phyloP scores from a whole-genome alignment of 495 filamentous ascomycete species.

The Annulohypoxylon moriforme region DNA sequence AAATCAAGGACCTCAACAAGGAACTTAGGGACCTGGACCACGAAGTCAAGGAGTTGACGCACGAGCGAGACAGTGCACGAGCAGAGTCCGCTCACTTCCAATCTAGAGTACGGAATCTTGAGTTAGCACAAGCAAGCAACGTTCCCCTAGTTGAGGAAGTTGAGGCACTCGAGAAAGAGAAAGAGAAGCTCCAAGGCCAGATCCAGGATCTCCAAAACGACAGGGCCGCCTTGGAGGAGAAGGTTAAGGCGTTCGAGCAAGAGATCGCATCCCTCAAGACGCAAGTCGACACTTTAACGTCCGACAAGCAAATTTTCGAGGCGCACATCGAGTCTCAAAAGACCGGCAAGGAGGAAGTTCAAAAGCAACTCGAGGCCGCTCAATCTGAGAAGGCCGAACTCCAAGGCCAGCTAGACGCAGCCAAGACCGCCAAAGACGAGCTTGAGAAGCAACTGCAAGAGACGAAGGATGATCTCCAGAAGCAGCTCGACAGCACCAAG shows the following conservation, averaged over 20 bases:
- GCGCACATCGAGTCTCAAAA: constrained; percentile 35
- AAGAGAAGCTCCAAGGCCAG: constrained; percentile 19
- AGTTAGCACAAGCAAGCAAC: constrained; percentile 19
- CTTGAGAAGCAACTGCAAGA: constrained; percentile 49
- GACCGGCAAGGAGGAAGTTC: constrained; percentile 43
- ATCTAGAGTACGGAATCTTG: constrained; percentile 34
- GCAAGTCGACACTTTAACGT: constrained; percentile 36
- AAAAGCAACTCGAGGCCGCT: constrained; percentile 51
- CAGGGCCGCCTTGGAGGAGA: constrained; percentile 24
- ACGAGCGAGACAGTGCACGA: constrained; percentile 26
- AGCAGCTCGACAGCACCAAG: constrained; percentile 34
- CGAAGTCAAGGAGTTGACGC: constrained; percentile 49
- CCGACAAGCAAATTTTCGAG: constrained; percentile 36
- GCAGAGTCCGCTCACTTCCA: constrained; percentile 32
- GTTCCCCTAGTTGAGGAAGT: constrained; percentile 27
- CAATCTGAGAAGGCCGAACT: constrained; percentile 31
- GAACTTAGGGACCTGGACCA: constrained; percentile 50
- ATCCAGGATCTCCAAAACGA: constrained; percentile 48
- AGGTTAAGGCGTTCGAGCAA: constrained; percentile 34
- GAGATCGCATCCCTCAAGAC: constrained; percentile 32
- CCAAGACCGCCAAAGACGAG: constrained; percentile 35
- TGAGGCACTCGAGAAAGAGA: constrained; percentile 27
- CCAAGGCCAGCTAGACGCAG: constrained; percentile 27
- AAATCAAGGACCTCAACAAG: constrained; percentile 45
- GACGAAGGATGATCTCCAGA: constrained; percentile 37